phyloP scores from a whole-genome alignment of 176 grass and related monocot species.

The Ensete ventricosum region DNA sequence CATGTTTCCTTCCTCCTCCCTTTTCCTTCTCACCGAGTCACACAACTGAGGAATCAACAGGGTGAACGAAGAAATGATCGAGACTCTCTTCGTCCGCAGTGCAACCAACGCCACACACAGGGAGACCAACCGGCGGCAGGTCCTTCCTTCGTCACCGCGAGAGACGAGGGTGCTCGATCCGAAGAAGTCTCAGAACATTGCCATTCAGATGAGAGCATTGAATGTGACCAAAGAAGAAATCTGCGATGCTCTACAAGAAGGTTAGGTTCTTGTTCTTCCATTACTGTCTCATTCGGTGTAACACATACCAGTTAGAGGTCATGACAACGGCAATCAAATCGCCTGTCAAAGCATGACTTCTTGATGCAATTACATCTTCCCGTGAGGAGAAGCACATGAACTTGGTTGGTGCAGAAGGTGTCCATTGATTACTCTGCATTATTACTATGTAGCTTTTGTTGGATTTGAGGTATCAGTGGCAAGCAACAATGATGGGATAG shows the following conservation, averaged over 20 bases:
- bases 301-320: too few relatives aligned
- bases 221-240: constrained; percentile 51
- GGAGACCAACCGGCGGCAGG: background rate
- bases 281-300: background rate
- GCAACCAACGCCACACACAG: constrained; percentile 14
- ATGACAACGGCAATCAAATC: too few relatives aligned
- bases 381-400: too few relatives aligned
- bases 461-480: too few relatives aligned
- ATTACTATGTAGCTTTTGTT: too few relatives aligned
- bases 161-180: constrained; percentile 58
- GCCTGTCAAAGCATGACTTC: too few relatives aligned
- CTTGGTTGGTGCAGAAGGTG: too few relatives aligned
- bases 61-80: constrained; percentile 69
- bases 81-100: constrained; percentile 59
- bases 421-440: too few relatives aligned
- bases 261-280: constrained; percentile 18
- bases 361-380: too few relatives aligned
- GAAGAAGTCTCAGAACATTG: constrained; percentile 62
- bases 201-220: constrained; percentile 56
- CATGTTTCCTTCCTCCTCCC: background rate
- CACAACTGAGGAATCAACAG: constrained; percentile 20
- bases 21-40: background rate
- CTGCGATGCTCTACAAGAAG: constrained; percentile 58
- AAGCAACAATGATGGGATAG: too few relatives aligned
- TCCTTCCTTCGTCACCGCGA: background rate